Evolutionary conservation across 345 rosid genomes (phyloP), one percentile per base, ranked within the genome.

Genomic region (Salix suchowensis): DNA sequence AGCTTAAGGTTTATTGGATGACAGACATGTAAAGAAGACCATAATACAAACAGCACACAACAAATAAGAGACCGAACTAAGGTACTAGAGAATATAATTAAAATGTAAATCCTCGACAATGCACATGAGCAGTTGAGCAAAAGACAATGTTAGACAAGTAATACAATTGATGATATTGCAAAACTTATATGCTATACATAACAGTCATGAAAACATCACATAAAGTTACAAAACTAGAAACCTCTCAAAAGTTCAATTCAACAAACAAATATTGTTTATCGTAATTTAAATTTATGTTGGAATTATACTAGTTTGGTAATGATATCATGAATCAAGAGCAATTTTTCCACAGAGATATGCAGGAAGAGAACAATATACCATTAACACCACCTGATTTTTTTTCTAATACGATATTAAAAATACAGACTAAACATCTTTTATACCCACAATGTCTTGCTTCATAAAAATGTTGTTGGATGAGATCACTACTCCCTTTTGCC

Each of bases 211-310:
- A 48, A 36, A 65, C 64, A 21, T 7, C 16, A 34, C 12, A 64
- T 5, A 1, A 4, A 39, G 50, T 26, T 37, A 39, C 7, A 42
- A 65, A 7, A 32, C 70, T 21, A 74, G 52, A 42, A 73, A 15
- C 76, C 54, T 73, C 68, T 54, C 65, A 60, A 55, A 73, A 40
- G 62, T 48, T 24, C 54, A 62, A 40, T 42, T 62, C 28, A 60
- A 32, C 50, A 16, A 6, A 65, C 55, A 24, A 48, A 12, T 37
- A 52, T 9, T 52, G 52, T 7, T 36, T 26, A 54, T 40, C 39
- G 42, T 12, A 24, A 11, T 32, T 28, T 65, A 74, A 54, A 32
- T 64, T 74, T 15, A 46, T 19, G 70, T 14, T 28, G 7, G 9
- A 73, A 15, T 26, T 61, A 8, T 61, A 54, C 75, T 39, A 23